Base-by-base conservation (phyloP, 2,329 filamentous ascomycete species). In the Bipolaris victoriae region DNA sequence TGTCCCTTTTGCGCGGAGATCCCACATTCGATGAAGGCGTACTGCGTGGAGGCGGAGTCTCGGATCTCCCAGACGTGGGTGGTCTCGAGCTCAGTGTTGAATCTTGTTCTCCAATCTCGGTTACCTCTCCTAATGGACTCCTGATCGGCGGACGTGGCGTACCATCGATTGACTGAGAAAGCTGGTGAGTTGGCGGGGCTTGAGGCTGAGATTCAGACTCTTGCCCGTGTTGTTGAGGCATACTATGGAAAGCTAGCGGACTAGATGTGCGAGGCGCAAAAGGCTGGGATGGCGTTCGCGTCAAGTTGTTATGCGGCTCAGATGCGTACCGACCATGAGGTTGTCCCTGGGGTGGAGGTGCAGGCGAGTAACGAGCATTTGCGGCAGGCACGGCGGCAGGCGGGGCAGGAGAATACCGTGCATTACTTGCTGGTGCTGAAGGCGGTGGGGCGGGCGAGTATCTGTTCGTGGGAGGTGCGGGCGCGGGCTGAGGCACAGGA, bases 241-340 rank as follows among this genome's bases (percentile, higher is more conserved):
- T 46, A 31, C 76, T 74, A 49, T 79, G 83, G 48, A 83, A 82
- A 31, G 86, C 86, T 15, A 88, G 77, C 15, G 86, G 86, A 70
- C 86, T 88, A n/a, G 86, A 88, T 6, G 85, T 88, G 54, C 86
- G 80, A 16, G 86, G 86, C 40, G 86, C 83, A 70, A 87, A 88
- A 3, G 83, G 79, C 58, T 86, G 78, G 13, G 76, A 66, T 72
- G 76, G 60, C 72, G 79, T 69, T 51, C 69, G 70, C 43, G 68
- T 71, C 10, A 68, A 71, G 22, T 57, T 67, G 20, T 53, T 68
- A 3, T 64, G 60, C 13, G 76, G 71, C n/a, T 77, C 73, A 33
- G 78, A 73, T 26, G 67, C 68, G 60, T 80, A 78, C 33, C 76
- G 71, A 55, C 65, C 73, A 53, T 78, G 75, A 31, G 72, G 52